phyloP scores from a whole-genome alignment of 164 flowering plant genomes.

The Sextonia rubra region DNA sequence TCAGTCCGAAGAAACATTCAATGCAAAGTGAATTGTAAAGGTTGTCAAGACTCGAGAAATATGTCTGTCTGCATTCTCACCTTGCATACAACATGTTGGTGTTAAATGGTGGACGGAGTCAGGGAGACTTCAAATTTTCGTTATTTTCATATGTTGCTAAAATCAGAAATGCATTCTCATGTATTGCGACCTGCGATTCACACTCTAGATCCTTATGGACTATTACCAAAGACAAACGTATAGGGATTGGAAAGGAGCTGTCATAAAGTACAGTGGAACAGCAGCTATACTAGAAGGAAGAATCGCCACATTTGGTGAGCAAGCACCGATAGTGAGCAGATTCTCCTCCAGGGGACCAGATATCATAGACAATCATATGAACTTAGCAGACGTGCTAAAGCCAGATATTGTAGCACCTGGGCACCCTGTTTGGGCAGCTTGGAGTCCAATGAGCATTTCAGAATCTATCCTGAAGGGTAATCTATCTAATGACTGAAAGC shows the following conservation, averaged over 20 bases:
- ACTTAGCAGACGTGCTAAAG: conserved; percentile 65
- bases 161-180: not conserved
- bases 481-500: no score
- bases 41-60: no score
- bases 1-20: no score
- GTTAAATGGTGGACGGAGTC: no score
- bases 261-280: conserved; percentile 35
- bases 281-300: conserved; percentile 82
- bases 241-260: conserved; percentile 38
- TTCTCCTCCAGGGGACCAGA: conserved; percentile 95
- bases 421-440: conserved; percentile 87
- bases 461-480: conserved; percentile 64
- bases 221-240: conserved; percentile 60
- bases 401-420: conserved; percentile 96
- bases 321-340: conserved; percentile 78
- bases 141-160: no score
- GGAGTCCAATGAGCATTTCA: conserved; percentile 75
- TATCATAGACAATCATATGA: conserved; percentile 40
- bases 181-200: not conserved
- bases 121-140: no score
- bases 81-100: no score
- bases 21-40: no score
- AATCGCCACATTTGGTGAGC: conserved; percentile 44
- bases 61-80: no score
- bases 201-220: conserved; percentile 34